Base-by-base conservation (phyloP, 129 eudicot genomes). In the Silybum marianum region DNA sequence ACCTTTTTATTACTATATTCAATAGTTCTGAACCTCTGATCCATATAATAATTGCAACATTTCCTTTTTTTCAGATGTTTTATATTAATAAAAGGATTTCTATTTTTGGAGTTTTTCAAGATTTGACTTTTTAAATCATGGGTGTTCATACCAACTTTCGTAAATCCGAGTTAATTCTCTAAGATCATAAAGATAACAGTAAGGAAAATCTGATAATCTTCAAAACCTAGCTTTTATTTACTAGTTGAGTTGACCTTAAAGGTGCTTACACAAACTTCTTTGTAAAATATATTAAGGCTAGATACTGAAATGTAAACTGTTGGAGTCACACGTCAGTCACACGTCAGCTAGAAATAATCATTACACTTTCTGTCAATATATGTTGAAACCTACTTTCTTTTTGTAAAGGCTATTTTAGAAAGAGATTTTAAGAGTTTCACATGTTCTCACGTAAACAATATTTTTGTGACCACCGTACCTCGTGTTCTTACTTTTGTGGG, bases 31-130 rank as follows among this genome's bases (percentile, higher is more conserved):
- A 51, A 70, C 40, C 75, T n/a, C n/a, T n/a, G n/a, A n/a, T n/a
- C n/a, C n/a, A n/a, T n/a, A 36, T 21, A 25, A 82, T 48, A 34
- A 75, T 75, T 69, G 81, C 69, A 76, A 38, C 32, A 54, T 5
- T 82, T 36, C 7, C 16, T 70, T n/a, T 48, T 32, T 28, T n/a
- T n/a, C n/a, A 28, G 12, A 18, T 12, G 18, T 54, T 32, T 32
- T 44, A 11, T 42, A 6, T 4, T 13, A 81, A 23, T 72, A 2
- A 16, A 77, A 36, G 13, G 34, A 12, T 11, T 34, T 8, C 39
- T 24, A 7, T 1, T 34, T 48, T 7, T 21, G 54, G 60, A 65
- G 2, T 13, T 23, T 34, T 30, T 30, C 16, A 26, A 32, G 36
- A 6, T 38, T 62, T 4, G 72, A 13, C 23, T 77, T 62, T 4